Conservation (phyloP, 1,284 basidiomycete genomes). For the Cyathus pygmaeus region DNA sequence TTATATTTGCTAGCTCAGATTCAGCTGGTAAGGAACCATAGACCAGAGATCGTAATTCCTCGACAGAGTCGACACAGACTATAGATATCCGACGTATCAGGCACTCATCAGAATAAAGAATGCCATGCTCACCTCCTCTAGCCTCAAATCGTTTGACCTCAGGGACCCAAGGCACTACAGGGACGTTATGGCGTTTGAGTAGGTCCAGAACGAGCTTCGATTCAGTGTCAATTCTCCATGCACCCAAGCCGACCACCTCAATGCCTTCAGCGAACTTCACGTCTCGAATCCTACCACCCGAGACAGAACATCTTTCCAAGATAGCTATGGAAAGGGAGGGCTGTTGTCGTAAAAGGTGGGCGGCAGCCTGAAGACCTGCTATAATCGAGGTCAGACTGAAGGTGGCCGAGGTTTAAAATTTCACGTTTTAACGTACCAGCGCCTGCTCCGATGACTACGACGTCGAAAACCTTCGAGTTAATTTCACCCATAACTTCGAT, state of each 20-base stretch:
- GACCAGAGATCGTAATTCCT: neutral
- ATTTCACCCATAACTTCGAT: no score
- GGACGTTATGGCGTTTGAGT: neutral
- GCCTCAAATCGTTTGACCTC: neutral
- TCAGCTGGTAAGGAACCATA: neutral
- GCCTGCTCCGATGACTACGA: neutral
- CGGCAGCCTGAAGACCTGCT: neutral
- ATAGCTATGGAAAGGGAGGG: neutral
- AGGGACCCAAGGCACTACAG: neutral
- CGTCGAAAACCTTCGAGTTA: neutral
- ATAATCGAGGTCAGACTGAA: neutral
- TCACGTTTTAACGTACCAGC: neutral
- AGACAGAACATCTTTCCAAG: neutral
- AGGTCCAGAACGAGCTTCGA: neutral
- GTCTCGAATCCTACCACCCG: neutral
- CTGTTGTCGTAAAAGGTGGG: neutral
- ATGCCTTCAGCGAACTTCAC: neutral
- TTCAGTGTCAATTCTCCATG: neutral
- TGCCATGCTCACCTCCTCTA: neutral
- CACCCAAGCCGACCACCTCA: neutral
- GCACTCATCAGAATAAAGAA: neutral
- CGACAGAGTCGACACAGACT: neutral
- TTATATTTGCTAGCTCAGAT: neutral
- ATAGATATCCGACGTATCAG: neutral
- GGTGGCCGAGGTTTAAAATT: neutral